Percentiles rank a stretch among this genome's conserved stretches.
These are phyloP conservation scores for Datisca glomerata DNA, from an alignment of 306 rosid species.

Conservation along the genomic window DNA sequence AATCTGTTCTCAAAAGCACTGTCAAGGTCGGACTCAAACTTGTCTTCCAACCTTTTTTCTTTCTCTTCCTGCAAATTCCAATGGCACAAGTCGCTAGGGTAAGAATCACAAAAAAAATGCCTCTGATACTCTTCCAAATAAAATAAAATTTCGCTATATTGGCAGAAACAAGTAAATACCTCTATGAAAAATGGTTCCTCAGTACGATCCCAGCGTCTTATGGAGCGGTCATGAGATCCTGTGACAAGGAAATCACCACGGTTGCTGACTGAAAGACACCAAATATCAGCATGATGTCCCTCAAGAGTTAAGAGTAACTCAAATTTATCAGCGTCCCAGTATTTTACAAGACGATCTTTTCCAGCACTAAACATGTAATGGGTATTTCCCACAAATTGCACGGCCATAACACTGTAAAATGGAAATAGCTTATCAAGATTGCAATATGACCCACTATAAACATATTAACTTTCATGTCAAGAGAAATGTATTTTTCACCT, in stretches of 20 bases:
- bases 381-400: slow-evolving; percentile 68
- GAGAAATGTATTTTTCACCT: slow-evolving; percentile 37
- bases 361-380: slow-evolving; percentile 91
- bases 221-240: slow-evolving; percentile 91
- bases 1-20: slow-evolving; percentile 55
- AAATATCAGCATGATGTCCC: slow-evolving; percentile 92
- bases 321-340: slow-evolving; percentile 98
- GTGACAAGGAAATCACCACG: slow-evolving; percentile 89
- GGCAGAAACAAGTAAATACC: slow-evolving; percentile 32
- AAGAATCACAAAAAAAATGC: neutral
- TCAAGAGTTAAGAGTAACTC: slow-evolving; percentile 84
- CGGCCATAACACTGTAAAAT: slow-evolving; percentile 69
- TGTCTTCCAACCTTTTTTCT: slow-evolving; percentile 81
- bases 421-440: slow-evolving; percentile 19
- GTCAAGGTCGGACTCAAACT: slow-evolving; percentile 70
- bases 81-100: slow-evolving; percentile 8
- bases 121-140: no score
- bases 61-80: slow-evolving; percentile 84
- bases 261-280: slow-evolving; percentile 81
- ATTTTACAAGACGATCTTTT: slow-evolving; percentile 67
- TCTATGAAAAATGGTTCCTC: slow-evolving; percentile 95
- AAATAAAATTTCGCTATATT: neutral
- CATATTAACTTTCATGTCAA: neutral
- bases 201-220: slow-evolving; percentile 97
- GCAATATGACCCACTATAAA: neutral